Percentiles rank a stretch among this genome's conserved stretches.
Evolutionary conservation across 164 flowering plant species (phyloP).

Genomic region (Tetrastigma voinierianum): DNA sequence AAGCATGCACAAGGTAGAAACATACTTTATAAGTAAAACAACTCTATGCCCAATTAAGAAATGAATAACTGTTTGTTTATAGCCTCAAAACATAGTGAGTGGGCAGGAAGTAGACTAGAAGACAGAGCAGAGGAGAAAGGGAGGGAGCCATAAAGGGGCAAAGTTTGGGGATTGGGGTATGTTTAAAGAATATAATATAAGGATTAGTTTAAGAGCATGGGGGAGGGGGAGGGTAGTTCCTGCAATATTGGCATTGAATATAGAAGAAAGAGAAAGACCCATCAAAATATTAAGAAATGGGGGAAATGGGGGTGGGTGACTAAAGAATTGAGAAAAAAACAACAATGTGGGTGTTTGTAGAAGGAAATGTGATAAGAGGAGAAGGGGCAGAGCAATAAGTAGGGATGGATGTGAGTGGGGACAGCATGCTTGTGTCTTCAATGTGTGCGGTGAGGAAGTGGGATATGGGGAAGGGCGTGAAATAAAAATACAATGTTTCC

Average conservation of each 20-base stretch:
- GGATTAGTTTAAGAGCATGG: conserved; percentile 26
- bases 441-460: conserved; percentile 22
- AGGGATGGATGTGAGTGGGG: conserved; percentile 25
- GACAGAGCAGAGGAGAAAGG: conserved; percentile 1
- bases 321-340: not conserved
- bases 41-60: conserved; percentile 20
- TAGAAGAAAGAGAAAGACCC: conserved; percentile 2
- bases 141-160: conserved; percentile 21
- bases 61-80: conserved; percentile 26
- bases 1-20: conserved; percentile 18
- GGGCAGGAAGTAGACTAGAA: conserved; percentile 13
- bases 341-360: conserved; percentile 1
- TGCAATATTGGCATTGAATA: conserved; percentile 34
- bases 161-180: conserved; percentile 26
- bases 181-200: conserved; percentile 1
- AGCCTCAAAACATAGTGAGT: conserved; percentile 20
- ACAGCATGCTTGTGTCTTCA: conserved; percentile 41
- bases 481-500: conserved; percentile 60
- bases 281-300: not conserved
- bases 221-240: conserved; percentile 37
- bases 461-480: conserved; percentile 36
- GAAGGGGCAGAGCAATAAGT: conserved; percentile 18
- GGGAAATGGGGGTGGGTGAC: not conserved
- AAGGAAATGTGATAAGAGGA: conserved; percentile 13
- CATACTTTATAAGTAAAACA: conserved; percentile 4